phyloP scores from a whole-genome alignment of 805 yeast species.

The Cyberlindnera maclurae region DNA sequence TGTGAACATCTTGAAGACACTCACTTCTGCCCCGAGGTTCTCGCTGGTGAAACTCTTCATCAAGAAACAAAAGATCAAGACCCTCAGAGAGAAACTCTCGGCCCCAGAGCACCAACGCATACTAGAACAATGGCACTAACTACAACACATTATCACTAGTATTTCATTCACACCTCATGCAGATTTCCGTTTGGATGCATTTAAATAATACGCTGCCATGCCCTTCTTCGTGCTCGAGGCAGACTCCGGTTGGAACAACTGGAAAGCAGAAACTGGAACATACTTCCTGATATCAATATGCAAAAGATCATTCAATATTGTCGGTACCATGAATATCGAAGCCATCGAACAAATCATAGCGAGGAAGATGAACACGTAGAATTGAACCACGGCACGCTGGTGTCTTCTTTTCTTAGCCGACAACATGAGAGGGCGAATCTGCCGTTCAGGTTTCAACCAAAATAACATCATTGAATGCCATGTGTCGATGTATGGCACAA shows the following conservation, averaged over 20 bases:
- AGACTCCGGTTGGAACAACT: conserved; percentile 39
- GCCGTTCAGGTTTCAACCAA: conserved; percentile 50
- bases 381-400: conserved; percentile 28
- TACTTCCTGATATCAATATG: conserved; percentile 33
- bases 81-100: neutral
- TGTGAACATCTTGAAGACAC: conserved; percentile 5
- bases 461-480: conserved; percentile 54
- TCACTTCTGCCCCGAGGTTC: conserved; percentile 19
- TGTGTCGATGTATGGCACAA: conserved; percentile 49
- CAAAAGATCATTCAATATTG: conserved; percentile 27
- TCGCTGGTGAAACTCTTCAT: conserved; percentile 13
- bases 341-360: conserved; percentile 25
- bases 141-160: neutral
- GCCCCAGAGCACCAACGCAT: neutral
- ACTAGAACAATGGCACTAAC: neutral
- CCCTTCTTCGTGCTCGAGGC: conserved; percentile 15
- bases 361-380: conserved; percentile 32
- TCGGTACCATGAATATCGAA: conserved; percentile 33
- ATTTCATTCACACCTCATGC: neutral
- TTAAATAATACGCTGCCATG: conserved; percentile 12
- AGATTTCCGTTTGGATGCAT: conserved; percentile 5
- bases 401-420: conserved; percentile 36
- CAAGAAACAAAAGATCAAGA: conserved; percentile 4
- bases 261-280: conserved; percentile 30
- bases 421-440: conserved; percentile 40